Base-by-base conservation (phyloP, 345 rosid species). In the Cardamine occulta region DNA sequence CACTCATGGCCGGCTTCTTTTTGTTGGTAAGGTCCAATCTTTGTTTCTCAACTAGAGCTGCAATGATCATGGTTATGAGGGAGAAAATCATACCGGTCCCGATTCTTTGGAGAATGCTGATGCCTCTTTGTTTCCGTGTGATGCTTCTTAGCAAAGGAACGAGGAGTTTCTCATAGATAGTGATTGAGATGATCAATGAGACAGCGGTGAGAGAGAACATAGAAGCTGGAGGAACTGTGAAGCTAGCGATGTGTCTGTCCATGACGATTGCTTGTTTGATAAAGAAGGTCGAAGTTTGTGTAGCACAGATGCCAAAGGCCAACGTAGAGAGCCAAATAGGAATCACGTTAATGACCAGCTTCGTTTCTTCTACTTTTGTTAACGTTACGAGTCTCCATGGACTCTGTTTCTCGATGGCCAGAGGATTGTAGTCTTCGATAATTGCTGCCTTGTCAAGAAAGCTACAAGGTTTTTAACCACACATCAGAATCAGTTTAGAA, bases 391-490 rank as follows among this genome's bases (percentile, higher is more conserved):
- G 89, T 80, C 85, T 86, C 96, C 97, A 88, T 3, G 88, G 83
- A 86, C 76, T 74, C 59, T 80, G 84, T 59, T 82, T 83, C 72
- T 85, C 83, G 4, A 63, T n/a, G 28, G 70, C 35, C n/a, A 55
- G 60, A 56, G 66, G 55, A 19, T 21, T 57, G 1, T 19, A 42
- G 67, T 70, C 65, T 86, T 85, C 88, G 19, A 85, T 10, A 34
- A 91, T 72, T 24, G 99, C 97, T 17, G 97, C 97, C 79, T 84
- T 90, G 84, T 95, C 97, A 42, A 95, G 92, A 84, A 87, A 94
- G 69, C 97, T 91, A 75, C 58, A 79, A 81, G 19, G 8, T 45
- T 45, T 45, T n/a, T 17, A 11, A 11, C 12, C 72, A 39, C 56
- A 28, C 26, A 26, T 45, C 51, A 29, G 34, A 42, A 23, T 32